Percentiles rank a stretch among this genome's conserved stretches.
phyloP scores from a whole-genome alignment of 352 stramenopile species.

The Pythium brassicae region DNA sequence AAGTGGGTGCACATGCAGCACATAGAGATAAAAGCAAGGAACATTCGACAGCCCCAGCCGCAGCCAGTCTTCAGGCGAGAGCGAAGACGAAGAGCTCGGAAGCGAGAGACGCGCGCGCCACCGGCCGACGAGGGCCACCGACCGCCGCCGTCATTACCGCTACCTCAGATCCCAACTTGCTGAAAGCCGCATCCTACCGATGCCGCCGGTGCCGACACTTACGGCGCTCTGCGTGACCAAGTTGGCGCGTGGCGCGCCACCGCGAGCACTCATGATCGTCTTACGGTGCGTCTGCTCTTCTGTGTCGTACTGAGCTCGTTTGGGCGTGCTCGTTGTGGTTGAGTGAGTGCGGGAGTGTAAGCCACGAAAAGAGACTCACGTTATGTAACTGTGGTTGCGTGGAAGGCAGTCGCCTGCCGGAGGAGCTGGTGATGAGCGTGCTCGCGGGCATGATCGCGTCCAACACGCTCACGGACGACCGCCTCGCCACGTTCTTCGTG shows the following conservation, averaged over 20 bases:
- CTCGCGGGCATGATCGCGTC: conserved; percentile 65
- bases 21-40: too few species aligned
- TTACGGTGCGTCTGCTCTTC: conserved; percentile 44
- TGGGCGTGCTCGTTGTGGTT: background rate
- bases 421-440: conserved; percentile 78
- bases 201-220: conserved; percentile 38
- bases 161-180: background rate
- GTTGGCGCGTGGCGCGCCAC: conserved; percentile 47
- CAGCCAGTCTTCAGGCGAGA: too few species aligned
- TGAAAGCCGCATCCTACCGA: background rate
- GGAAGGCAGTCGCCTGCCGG: conserved; percentile 53
- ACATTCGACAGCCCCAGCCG: too few species aligned
- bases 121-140: background rate
- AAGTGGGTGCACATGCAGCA: too few species aligned
- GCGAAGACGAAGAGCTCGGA: too few species aligned
- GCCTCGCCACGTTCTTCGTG: conserved; percentile 78
- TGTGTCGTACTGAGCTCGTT: background rate
- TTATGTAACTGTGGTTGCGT: background rate
- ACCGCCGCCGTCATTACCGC: background rate
- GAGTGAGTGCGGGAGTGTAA: too few species aligned
- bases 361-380: background rate
- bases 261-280: conserved; percentile 48
- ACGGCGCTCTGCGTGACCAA: conserved; percentile 55
- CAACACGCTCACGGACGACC: conserved; percentile 79
- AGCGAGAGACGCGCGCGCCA: too few species aligned